phyloP scores from a whole-genome alignment of 345 rosid genomes.

The Lenwebbia sp. region DNA sequence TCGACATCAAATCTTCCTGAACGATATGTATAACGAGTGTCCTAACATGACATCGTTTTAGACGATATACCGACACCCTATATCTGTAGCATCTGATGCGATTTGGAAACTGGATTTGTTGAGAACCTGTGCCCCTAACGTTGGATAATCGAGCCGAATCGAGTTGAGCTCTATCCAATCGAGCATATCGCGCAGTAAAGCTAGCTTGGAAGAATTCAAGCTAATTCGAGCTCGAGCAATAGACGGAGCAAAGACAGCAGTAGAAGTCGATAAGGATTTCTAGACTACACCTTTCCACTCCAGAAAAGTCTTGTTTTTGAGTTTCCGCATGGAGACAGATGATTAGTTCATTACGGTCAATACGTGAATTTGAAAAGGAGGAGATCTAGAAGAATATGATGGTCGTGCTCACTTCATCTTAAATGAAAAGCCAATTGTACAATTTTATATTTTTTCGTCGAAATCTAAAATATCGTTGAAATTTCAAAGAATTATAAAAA shows the following conservation, averaged over 20 bases:
- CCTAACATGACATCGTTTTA: neutral
- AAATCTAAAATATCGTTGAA: neutral
- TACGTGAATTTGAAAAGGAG: neutral
- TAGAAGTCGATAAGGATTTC: neutral
- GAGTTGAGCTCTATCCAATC: neutral
- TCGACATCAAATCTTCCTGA: conserved; percentile 21
- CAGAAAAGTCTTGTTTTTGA: neutral
- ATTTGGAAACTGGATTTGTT: neutral
- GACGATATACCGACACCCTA: neutral
- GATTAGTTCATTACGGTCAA: neutral
- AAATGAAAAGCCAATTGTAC: too few relatives aligned
- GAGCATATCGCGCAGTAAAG: neutral
- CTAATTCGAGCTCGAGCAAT: neutral
- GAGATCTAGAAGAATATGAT: neutral
- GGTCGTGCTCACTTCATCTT: too few relatives aligned
- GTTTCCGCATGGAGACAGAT: neutral
- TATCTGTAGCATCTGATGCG: neutral
- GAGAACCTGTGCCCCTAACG: neutral
- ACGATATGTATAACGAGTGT: neutral
- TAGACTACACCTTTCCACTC: neutral
- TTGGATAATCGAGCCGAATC: neutral
- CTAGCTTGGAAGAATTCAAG: neutral
- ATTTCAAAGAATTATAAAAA: neutral
- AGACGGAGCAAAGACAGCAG: neutral
- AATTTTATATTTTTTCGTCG: neutral